These are phyloP conservation scores for Phoenix dactylifera DNA, from an alignment of 176 grass and related monocot genomes.

Conservation along the genomic window DNA sequence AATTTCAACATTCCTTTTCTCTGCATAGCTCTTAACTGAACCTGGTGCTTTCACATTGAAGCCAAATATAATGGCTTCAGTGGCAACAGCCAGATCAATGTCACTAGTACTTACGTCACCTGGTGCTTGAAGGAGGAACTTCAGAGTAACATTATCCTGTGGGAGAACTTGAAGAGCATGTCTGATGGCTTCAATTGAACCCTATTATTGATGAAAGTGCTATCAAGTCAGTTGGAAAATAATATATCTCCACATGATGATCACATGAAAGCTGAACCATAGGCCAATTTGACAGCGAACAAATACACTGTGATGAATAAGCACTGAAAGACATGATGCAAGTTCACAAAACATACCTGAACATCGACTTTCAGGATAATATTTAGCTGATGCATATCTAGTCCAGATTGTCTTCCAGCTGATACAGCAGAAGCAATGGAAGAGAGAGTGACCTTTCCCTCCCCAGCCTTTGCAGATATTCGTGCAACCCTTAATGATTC, in stretches of 20 bases:
- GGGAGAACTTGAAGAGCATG: slow-evolving; percentile 72
- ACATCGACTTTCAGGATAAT: slow-evolving; percentile 97
- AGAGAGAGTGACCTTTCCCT: slow-evolving; percentile 80
- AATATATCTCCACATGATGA: no score
- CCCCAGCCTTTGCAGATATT: slow-evolving; percentile 78
- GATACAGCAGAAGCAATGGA: slow-evolving; percentile 67
- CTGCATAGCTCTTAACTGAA: slow-evolving; percentile 74
- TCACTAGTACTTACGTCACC: slow-evolving; percentile 79
- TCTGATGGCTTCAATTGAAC: slow-evolving; percentile 90
- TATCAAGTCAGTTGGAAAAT: no score
- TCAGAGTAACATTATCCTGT: slow-evolving; percentile 77
- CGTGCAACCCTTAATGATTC: slow-evolving; percentile 46
- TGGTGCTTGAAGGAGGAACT: slow-evolving; percentile 90
- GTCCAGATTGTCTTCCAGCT: slow-evolving; percentile 44
- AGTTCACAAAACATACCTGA: slow-evolving; percentile 37
- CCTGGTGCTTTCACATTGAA: slow-evolving; percentile 88
- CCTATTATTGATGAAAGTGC: slow-evolving; percentile 26
- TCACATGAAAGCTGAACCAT: no score
- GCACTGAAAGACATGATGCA: no score
- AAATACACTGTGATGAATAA: no score
- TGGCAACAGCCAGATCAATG: slow-evolving; percentile 77
- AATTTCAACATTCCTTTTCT: slow-evolving; percentile 91
- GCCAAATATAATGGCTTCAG: slow-evolving; percentile 84
- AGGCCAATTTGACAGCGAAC: no score
- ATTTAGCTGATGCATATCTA: slow-evolving; percentile 86